Base-by-base conservation (phyloP, 345 rosid species). In the Cardamine chenopodiifolia region DNA sequence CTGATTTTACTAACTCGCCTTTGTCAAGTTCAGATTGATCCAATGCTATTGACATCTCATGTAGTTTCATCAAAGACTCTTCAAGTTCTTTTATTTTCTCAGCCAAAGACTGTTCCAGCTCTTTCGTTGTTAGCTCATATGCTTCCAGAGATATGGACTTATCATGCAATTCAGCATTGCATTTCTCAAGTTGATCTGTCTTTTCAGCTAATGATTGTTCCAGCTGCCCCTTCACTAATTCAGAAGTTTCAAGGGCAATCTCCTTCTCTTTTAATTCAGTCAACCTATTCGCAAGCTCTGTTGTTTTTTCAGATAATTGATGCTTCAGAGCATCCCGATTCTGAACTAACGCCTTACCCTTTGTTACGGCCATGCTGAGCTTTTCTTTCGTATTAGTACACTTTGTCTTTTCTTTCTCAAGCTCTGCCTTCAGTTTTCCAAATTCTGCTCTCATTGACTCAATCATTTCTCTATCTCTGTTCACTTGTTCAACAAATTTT, bases 271-370 rank as follows among this genome's bases (percentile, higher is more conserved):
- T 77, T 76, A 93, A 70, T 60, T 91, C 91, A 68, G 66, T 73
- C 80, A 81, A 56, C 75, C 85, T 89, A 73, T 82, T 91, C 72
- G 87, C 91, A 62, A 94, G 89, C 86, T 88, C 98, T 19, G 64
- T 79, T 9, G 85, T 75, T 83, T 84, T 91, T 59, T 85, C 91
- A 29, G 88, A 86, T 67, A 94, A 78, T 68, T 93, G 82, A 65
- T 83, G 91, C 87, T 86, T 91, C 74, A 94, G 82, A 5, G 84
- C 87, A 72, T 91, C 98, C 40, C 97, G 87, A 68, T 85, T 90
- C 87, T 94, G 98, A 80, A 94, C 91, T 85, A 94, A 73, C 25
- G 95, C 93, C 82, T 94, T 94, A 25, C 98, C 98, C 78, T 88
- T 94, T 7, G 96, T 88, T 64, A 94, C 98, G 12, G 98, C 98